A percentile compares a stretch with the other conserved stretches of the same genome.
Conservation (phyloP, 345 rosid species). For the Corchorus capsularis region DNA sequence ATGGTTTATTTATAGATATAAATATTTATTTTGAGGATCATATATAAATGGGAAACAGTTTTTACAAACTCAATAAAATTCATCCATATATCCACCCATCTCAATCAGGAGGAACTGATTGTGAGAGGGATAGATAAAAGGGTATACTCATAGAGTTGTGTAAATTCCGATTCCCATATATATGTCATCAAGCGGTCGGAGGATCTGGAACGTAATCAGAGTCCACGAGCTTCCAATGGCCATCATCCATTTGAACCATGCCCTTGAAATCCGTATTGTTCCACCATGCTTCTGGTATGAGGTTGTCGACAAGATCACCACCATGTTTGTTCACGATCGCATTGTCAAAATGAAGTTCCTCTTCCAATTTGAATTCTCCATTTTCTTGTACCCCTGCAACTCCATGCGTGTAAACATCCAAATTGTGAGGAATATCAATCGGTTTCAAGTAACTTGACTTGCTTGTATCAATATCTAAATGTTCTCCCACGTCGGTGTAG, state of each 20-base stretch:
- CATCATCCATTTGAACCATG: conserved; percentile 66
- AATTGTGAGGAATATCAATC: conserved; percentile 51
- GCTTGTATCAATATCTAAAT: conserved; percentile 56
- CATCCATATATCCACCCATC: no score
- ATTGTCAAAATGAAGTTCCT: conserved; percentile 44
- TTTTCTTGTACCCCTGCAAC: conserved; percentile 70
- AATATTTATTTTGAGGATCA: no score
- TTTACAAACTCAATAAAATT: no score
- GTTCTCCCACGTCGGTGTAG: conserved; percentile 64
- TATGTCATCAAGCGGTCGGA: neutral
- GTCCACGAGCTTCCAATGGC: conserved; percentile 71
- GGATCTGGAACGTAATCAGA: neutral
- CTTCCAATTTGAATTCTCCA: conserved; percentile 25
- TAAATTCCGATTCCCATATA: no score
- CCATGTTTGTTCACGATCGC: conserved; percentile 53
- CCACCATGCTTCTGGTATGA: conserved; percentile 56
- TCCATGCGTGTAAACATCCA: conserved; percentile 69
- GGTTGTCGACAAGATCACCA: conserved; percentile 55
- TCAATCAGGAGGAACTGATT: no score
- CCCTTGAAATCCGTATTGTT: conserved; percentile 45
- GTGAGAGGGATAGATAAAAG: no score
- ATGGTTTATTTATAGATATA: no score
- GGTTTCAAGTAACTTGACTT: conserved; percentile 58
- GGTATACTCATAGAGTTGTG: no score
- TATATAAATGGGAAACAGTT: no score